These are phyloP conservation scores for Parastagonospora nodorum DNA, from an alignment of 2,329 filamentous ascomycete species.

Conservation along the genomic window DNA sequence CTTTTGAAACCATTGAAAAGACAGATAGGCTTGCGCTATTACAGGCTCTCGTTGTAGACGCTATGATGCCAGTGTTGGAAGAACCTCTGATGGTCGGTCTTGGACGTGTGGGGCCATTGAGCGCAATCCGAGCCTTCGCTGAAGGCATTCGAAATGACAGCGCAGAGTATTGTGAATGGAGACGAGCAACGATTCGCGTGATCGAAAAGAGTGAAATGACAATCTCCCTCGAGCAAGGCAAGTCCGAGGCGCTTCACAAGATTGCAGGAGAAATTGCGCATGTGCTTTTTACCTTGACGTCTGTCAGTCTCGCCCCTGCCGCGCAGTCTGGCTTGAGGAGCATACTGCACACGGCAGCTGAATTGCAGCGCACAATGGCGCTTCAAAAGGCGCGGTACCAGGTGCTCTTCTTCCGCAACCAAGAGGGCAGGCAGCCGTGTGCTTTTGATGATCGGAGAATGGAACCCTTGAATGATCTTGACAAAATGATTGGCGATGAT, in stretches of 20 bases:
- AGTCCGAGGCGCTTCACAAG: conserved; percentile 17
- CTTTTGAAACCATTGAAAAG: conserved; percentile 14
- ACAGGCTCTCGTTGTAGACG: conserved; percentile 35
- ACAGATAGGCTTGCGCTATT: conserved; percentile 38
- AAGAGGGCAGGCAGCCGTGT: conserved; percentile 1
- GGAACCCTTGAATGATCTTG: conserved; percentile 38
- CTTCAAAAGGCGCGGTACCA: conserved; percentile 40
- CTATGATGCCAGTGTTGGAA: conserved; percentile 35
- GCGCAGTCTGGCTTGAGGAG: conserved; percentile 24
- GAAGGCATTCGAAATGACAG: conserved; percentile 20
- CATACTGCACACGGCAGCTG: conserved; percentile 30
- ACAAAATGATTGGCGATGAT: conserved; percentile 30
- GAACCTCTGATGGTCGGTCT: conserved; percentile 34
- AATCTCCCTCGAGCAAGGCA: conserved; percentile 14
- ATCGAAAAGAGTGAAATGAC: conserved; percentile 23
- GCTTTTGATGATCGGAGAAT: conserved; percentile 32
- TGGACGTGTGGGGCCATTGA: conserved; percentile 25
- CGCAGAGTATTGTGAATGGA: conserved; percentile 34
- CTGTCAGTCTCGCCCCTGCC: conserved; percentile 13
- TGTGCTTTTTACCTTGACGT: conserved; percentile 30
- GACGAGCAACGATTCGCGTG: conserved; percentile 33
- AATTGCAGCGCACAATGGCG: conserved; percentile 32
- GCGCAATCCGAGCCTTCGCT: conserved; percentile 21
- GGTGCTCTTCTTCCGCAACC: conserved; percentile 27
- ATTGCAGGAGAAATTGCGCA: conserved; percentile 26